Evolutionary conservation across 805 yeast genomes (phyloP), one percentile per base, ranked within the genome.

Genomic region (Ogataea paradorogensis): DNA sequence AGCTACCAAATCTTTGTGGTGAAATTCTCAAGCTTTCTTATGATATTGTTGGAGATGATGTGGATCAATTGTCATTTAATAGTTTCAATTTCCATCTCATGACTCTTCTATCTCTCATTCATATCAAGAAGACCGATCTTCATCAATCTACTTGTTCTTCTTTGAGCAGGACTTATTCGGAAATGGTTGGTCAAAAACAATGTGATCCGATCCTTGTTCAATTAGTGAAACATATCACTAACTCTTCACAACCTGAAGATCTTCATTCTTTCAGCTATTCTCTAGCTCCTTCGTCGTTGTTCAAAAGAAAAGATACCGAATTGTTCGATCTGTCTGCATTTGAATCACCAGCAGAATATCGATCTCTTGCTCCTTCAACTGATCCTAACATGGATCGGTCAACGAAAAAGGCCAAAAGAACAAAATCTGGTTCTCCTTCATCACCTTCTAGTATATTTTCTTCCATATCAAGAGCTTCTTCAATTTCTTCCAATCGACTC

Each of bases 51-150:
- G 32, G 49, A 16, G 48, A 48, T 27, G 53, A 50, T 26, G 47
- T 58, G 2, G 62, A 60, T 34, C 42, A 36, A 33, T 35, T 60
- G 28, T 46, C 61, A 27, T 48, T 57, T 21, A 59, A 58, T 35
- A 56, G 63, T 42, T 60, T 60, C 47, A 59, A 60, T 40, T 58
- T 60, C 38, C 65, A 60, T 39, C 45, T 60, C 27, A 23, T 59
- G 30, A 49, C 51, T 11, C 38, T 60, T 39, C 36, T 59, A 22
- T 49, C 62, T n/a, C 46, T 60, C 7, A 46, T 48, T 13, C 40
- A 35, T n/a, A 43, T 60, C 22, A 46, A 51, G 15, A 21, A 22
- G 10, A 13, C 28, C 16, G 23, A 31, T 7, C 7, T 8, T 10
- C 27, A 18, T 16, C 34, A 28, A 8, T 9, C 28, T 22, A 27